Evolutionary conservation across 306 rosid genomes (phyloP), one percentile per base, ranked within the genome.

Genomic region (Cicer arietinum): DNA sequence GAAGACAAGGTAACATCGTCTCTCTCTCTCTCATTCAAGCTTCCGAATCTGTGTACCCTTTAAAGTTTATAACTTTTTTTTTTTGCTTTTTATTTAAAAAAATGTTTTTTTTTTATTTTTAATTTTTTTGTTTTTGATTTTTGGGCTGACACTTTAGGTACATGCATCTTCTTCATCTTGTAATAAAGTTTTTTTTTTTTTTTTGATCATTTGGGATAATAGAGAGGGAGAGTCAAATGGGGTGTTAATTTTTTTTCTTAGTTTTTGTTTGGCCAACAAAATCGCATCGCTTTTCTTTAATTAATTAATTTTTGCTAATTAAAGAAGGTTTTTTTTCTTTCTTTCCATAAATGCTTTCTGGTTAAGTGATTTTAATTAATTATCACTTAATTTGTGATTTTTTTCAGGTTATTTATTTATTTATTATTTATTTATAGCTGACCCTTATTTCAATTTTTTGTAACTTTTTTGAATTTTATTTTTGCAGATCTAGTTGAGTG

Each of bases 401-500:
- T 6, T 63, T 84, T 50, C 37, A 50, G 16, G 6, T 67, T 44
- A 35, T n/a, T 60, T 57, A 20, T 59, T 59, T 65, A 79, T 70
- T 69, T 51, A 44, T 22, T 9, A 5, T 2, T 67, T 75, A 43
- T 71, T 75, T 78, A 8, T 53, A 62, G 69, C 64, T 77, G 73
- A 57, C 79, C 79, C 62, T 76, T 65, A 67, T 79, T 6, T 85
- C 46, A 14, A 50, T 48, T 20, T 57, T 75, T 41, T 52, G 43
- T 30, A 7, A 13, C 25, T 45, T 45, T 18, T 63, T 1, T 78
- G 48, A 37, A 18, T 8, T 11, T 42, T n/a, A 67, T 67, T 75
- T 53, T 47, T 48, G 85, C 94, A 94, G 97, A 94, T 94, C 98
- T 94, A 87, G 88, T 80, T 75, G 69, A 78, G 65, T 77, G 25